Base-by-base conservation (phyloP, 345 rosid species). In the Hypericum androsaemum region DNA sequence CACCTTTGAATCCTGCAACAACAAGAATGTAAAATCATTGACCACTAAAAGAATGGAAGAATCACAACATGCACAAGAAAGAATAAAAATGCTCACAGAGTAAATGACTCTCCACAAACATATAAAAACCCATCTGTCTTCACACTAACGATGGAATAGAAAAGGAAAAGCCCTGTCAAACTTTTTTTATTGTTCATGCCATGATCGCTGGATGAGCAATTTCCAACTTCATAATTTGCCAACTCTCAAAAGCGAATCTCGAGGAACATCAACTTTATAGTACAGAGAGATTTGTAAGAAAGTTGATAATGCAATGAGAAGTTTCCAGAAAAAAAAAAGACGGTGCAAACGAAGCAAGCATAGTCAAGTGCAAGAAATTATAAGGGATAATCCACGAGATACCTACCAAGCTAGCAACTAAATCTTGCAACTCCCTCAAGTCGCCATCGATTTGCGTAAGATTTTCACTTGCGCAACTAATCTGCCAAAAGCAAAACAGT, bases 1-100 rank as follows among this genome's bases (percentile, higher is more conserved):
- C 53, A 89, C 64, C 76, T 76, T 83, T 15, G 86, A 86, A 77
- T 76, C 97, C 97, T 89, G 94, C 64, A 71, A 71, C 46, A 37
- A 7, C 9, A 62, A 37, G 47, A 38, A 56, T 44, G 0, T 35
- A 39, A 40, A 22, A 22, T 22, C 32, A 22, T 22, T 22, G 32
- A 22, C 32, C 32, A 22, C 32, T 22, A 22, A 22, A 22, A 22
- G 32, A 1, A 22, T 22, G 4, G 32, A 40, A 37, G 50, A 35
- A 37, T 43, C 8, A 54, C 6, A 40, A 42, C 0, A 5, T 37
- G 35, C 13, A 42, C 4, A 45, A 46, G 10, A 35, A 9, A 16
- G 42, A 17, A n/a, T 14, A 32, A 40, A 45, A 39, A 43, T 32
- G 16, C 11, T 16, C 12, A 14, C 8, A 16, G 38, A 41, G 5